A percentile compares a stretch with the other conserved stretches of the same genome.
These are phyloP conservation scores for Pyrenophora graminea DNA, from an alignment of 2,329 filamentous ascomycete species.

Conservation along the genomic window DNA sequence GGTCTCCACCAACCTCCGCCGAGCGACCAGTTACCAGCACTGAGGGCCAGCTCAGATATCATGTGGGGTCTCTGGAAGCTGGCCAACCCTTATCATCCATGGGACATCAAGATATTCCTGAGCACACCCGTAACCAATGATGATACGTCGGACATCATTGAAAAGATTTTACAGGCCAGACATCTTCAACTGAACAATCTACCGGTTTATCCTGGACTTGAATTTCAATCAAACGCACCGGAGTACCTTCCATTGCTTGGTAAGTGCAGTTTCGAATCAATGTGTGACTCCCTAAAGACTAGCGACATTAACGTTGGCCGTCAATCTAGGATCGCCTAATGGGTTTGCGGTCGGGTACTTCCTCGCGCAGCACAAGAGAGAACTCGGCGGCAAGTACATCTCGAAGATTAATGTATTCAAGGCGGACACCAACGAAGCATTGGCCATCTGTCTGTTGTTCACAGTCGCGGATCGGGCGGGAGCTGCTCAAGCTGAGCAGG, in stretches of 20 bases:
- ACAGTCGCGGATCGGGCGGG: slow-evolving; percentile 9
- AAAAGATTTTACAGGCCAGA: not conserved
- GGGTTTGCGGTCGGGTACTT: slow-evolving; percentile 15
- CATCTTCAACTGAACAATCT: not conserved
- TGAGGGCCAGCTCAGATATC: slow-evolving; percentile 20
- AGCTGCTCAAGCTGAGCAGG: not conserved
- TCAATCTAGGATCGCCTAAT: slow-evolving; percentile 10
- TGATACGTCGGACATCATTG: not conserved
- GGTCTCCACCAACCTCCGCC: not conserved
- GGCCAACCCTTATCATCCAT: not conserved
- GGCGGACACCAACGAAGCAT: slow-evolving; percentile 5
- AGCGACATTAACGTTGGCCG: not conserved
- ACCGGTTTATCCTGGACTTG: not conserved
- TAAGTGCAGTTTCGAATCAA: not conserved
- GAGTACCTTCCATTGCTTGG: not conserved
- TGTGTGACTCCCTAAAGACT: too few relatives aligned
- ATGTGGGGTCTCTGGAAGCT: slow-evolving; percentile 25
- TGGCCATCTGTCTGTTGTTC: slow-evolving; percentile 11
- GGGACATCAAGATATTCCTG: not conserved
- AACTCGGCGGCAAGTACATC: slow-evolving; percentile 13
- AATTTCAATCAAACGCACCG: not conserved
- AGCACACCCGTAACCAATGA: not conserved
- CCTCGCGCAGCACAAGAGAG: slow-evolving; percentile 16
- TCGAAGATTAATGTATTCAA: slow-evolving; percentile 18
- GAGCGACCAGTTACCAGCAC: slow-evolving; percentile 18